Conservation (phyloP, 371 early-diverging fungal species). For the Mucor racemosus region DNA sequence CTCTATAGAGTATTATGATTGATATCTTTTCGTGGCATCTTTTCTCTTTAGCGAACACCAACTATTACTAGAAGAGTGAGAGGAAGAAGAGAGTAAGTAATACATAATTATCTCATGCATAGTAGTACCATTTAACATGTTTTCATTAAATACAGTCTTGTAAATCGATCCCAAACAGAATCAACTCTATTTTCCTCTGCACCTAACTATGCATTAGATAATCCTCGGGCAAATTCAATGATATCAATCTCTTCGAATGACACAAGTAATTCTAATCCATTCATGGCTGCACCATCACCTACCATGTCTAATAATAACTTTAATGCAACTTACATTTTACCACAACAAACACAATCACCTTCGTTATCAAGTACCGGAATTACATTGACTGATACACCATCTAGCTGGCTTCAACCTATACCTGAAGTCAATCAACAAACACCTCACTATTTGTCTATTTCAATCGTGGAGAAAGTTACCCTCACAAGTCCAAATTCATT, state of each 20-base stretch:
- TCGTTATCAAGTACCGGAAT: background rate
- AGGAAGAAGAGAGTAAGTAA: constrained; percentile 33
- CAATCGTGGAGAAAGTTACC: background rate
- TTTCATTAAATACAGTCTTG: background rate
- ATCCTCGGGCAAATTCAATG: constrained; percentile 3
- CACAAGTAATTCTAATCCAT: constrained; percentile 8
- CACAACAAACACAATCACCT: background rate
- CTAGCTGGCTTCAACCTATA: constrained; percentile 14
- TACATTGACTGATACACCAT: background rate
- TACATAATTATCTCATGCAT: background rate
- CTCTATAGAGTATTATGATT: no score
- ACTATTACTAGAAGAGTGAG: constrained; percentile 17
- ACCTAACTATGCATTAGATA: background rate
- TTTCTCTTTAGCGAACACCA: constrained; percentile 12
- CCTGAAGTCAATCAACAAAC: constrained; percentile 9
- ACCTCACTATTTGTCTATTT: background rate
- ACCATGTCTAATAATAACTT: background rate
- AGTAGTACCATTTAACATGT: background rate
- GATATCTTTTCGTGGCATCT: background rate
- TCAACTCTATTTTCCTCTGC: background rate
- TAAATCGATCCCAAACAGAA: constrained; percentile 17
- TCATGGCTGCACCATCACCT: constrained; percentile 9
- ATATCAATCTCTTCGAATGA: background rate
- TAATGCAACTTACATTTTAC: background rate
- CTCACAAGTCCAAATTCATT: background rate